phyloP scores from a whole-genome alignment of 2,329 filamentous ascomycete genomes.

The Rasamsonia emersonii region DNA sequence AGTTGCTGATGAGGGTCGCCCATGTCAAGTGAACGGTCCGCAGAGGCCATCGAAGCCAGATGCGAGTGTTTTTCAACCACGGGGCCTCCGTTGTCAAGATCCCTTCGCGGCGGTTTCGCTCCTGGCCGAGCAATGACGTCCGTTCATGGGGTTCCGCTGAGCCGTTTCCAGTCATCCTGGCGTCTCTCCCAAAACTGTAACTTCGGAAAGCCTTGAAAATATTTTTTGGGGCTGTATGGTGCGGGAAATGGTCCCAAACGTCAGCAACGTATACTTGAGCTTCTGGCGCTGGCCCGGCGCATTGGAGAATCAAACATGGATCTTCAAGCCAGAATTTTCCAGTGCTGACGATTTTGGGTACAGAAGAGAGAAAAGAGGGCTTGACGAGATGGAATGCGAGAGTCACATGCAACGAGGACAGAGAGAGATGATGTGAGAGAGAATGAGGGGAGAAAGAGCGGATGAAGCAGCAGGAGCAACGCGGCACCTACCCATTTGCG shows the following conservation, averaged over 20 bases:
- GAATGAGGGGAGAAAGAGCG: no score
- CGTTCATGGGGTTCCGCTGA: slow-evolving; percentile 24
- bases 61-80: slow-evolving; percentile 27
- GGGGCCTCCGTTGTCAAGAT: slow-evolving; percentile 12
- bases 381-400: no score
- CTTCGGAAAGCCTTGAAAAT: slow-evolving; percentile 22
- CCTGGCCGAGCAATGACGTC: slow-evolving; percentile 21
- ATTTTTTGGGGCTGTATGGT: slow-evolving; percentile 16
- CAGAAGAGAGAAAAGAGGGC: no score
- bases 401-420: no score
- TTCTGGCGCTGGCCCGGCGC: no score
- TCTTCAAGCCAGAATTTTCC: no score
- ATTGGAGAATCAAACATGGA: no score
- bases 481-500: no score
- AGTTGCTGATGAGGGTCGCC: slow-evolving; percentile 38
- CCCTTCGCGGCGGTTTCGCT: slow-evolving; percentile 7
- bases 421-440: no score
- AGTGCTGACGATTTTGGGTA: no score
- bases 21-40: slow-evolving; percentile 33
- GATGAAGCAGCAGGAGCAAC: no score
- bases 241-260: background rate
- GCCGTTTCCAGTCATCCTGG: slow-evolving; percentile 28
- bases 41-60: slow-evolving; percentile 33
- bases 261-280: background rate
- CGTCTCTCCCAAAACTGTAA: slow-evolving; percentile 19